Evolutionary conservation across 495 filamentous ascomycete species (phyloP).

Genomic region (Rhypophila decipiens): DNA sequence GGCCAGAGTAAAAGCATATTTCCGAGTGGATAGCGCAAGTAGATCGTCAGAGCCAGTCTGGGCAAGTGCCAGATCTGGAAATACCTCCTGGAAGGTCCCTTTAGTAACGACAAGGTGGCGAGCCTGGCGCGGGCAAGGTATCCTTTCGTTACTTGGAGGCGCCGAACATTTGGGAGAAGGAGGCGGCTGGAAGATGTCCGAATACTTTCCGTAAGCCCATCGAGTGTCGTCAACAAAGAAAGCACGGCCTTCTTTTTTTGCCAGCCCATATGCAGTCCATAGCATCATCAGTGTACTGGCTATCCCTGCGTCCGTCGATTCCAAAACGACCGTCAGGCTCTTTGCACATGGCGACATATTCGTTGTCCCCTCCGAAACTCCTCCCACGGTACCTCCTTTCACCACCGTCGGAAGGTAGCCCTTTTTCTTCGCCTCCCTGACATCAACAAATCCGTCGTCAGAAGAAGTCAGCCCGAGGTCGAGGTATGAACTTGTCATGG

Average conservation of each 20-base stretch:
- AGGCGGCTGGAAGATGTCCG: constrained; percentile 57
- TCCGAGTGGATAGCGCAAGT: constrained; percentile 26
- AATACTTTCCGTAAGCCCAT: constrained; percentile 70
- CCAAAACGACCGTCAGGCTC: constrained; percentile 64
- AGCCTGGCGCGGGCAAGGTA: constrained; percentile 65
- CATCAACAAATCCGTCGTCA: constrained; percentile 62
- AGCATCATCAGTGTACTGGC: constrained; percentile 63
- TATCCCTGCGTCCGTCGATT: constrained; percentile 59
- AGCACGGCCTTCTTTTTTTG: constrained; percentile 56
- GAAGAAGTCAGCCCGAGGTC: constrained; percentile 51
- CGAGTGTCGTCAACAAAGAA: constrained; percentile 73
- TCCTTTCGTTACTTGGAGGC: constrained; percentile 54
- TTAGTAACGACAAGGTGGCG: constrained; percentile 63
- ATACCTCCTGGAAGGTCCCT: constrained; percentile 49
- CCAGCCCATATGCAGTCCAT: constrained; percentile 72
- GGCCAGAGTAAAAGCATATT: constrained; percentile 52
- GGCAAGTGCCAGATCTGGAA: constrained; percentile 38
- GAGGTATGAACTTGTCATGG: constrained; percentile 32
- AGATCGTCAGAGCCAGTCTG: not conserved
- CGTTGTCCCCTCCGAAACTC: constrained; percentile 20
- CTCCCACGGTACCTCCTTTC: constrained; percentile 14
- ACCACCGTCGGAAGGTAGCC: constrained; percentile 37
- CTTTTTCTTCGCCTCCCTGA: constrained; percentile 53
- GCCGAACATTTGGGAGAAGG: constrained; percentile 50
- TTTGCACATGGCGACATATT: constrained; percentile 51